These are phyloP conservation scores for Rhodotorula babjevae DNA, from an alignment of 768 basidiomycete species.

Conservation along the genomic window DNA sequence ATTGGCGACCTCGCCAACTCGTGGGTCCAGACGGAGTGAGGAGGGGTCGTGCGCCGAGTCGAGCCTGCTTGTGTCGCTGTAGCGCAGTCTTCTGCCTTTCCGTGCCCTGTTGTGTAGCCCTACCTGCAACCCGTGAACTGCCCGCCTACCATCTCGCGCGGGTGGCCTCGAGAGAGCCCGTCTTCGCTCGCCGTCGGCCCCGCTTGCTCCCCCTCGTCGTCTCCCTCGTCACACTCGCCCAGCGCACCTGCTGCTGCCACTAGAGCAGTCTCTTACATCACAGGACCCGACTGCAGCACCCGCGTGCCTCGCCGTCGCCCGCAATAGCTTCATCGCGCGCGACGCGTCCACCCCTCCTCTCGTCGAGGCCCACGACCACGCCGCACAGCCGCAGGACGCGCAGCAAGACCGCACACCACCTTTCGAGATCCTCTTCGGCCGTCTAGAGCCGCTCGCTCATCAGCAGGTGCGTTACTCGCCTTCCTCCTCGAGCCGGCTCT, in stretches of 20 bases:
- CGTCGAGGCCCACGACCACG: neutral
- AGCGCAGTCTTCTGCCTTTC: neutral
- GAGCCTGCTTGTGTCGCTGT: neutral
- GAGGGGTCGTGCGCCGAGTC: too few relatives aligned
- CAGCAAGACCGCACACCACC: too few relatives aligned
- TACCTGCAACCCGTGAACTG: neutral
- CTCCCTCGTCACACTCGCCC: neutral
- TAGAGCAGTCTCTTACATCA: neutral
- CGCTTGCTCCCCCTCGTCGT: neutral
- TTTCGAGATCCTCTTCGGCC: too few relatives aligned
- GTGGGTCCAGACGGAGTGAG: slow-evolving; percentile 35
- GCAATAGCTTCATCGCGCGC: neutral
- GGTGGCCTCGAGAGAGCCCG: too few relatives aligned
- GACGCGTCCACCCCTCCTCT: neutral
- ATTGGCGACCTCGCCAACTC: slow-evolving; percentile 37
- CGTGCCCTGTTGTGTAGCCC: neutral
- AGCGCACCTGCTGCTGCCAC: neutral
- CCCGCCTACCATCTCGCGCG: too few relatives aligned
- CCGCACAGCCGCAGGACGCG: too few relatives aligned
- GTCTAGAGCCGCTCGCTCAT: too few relatives aligned
- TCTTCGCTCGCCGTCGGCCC: neutral
- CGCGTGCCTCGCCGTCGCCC: neutral
- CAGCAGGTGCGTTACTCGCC: too few relatives aligned
- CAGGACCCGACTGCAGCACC: neutral
- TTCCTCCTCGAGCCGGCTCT: too few relatives aligned